Percentiles rank a stretch among this genome's conserved stretches.
Conservation (phyloP, 202 grass and related monocot species). For the Miscanthus sacchariflorus region DNA sequence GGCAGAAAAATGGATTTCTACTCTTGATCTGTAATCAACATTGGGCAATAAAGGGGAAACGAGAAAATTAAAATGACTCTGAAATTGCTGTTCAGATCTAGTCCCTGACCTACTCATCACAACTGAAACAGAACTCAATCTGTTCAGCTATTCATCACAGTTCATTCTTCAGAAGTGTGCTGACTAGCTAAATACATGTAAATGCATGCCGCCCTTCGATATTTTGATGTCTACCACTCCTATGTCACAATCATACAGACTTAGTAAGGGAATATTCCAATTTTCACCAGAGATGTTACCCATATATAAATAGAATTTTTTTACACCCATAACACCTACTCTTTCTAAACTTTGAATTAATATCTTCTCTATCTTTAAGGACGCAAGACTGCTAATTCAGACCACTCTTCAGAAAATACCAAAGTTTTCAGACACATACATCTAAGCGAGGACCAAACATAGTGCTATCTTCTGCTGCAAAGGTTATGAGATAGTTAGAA, state of each 20-base stretch:
- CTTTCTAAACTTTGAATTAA: background rate
- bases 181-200: slow-evolving; percentile 18
- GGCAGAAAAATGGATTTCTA: slow-evolving; percentile 16
- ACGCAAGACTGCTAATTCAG: too few relatives aligned
- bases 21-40: background rate
- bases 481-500: too few relatives aligned
- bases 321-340: background rate
- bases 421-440: background rate
- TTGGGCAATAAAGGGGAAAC: background rate
- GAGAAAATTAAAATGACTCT: slow-evolving; percentile 25
- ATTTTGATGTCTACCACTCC: background rate
- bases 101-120: background rate
- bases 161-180: slow-evolving; percentile 23
- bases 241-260: background rate
- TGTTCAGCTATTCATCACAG: background rate
- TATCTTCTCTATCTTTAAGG: background rate
- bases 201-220: background rate
- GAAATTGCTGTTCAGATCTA: background rate
- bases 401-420: slow-evolving; percentile 1
- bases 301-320: background rate
- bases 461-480: background rate
- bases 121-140: slow-evolving; percentile 9
- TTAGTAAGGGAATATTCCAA: background rate
- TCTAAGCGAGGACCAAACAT: background rate
- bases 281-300: too few relatives aligned